Base-by-base conservation (phyloP, 371 early-diverging fungal species). In the Rhizomucor miehei region DNA sequence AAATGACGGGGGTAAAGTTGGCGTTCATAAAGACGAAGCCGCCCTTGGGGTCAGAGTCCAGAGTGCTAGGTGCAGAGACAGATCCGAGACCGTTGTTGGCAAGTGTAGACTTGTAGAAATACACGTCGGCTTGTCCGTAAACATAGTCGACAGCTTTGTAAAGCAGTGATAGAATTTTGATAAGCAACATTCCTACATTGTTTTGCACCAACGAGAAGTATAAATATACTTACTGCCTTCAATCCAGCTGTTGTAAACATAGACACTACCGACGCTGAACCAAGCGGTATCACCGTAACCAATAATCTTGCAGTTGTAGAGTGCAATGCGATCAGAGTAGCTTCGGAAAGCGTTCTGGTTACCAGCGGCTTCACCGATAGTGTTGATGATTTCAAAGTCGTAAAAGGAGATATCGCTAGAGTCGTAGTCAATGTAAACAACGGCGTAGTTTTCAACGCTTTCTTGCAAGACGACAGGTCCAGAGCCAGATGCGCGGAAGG, bases 331-430 rank as follows among this genome's bases (percentile, higher is more conserved):
- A 17, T 23, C 24, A 20, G 45, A 48, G 34, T 56, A 56, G 6
- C 43, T 56, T 14, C 50, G 37, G 1, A 56, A 35, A 8, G 56
- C 56, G 9, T 49, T 56, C 39, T 56, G 56, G 17, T 56, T 56
- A 8, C 56, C 56, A 21, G 56, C 56, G 12, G 56, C 56, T 36
- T 56, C 56, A 16, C 56, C 56, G 25, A 56, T 56, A 11, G 35
- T 56, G 43, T 56, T 56, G 21, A 56, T 44, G 9, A 56, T 49
- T 16, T 35, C 20, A 49, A 56, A 48, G 25, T 56, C 45, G 19
- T 56, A 56, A 24, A 56, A 56, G 8, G 56, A 39, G 23, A 56
- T 14, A 20, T 40, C 19, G 12, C 40, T 43, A 16, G 46, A 48
- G 10, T 9, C n/a, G 5, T 20, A 20, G 4, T 56, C 50, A 44